Base-by-base conservation (phyloP, 2,329 filamentous ascomycete species). In the Gnomoniopsis smithogilvyi region DNA sequence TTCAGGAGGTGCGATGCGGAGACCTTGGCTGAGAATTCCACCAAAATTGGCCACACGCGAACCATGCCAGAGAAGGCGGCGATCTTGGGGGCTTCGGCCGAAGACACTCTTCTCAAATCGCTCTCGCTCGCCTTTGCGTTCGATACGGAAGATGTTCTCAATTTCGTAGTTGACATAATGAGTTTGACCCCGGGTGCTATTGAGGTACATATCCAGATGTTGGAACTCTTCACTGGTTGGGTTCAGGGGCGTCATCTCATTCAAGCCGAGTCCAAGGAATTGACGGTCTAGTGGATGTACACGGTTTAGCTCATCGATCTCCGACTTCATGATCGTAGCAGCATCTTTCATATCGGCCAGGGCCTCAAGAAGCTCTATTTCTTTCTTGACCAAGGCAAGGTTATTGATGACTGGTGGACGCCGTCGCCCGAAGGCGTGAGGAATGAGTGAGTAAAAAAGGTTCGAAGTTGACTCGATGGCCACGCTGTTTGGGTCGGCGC, bases 1-100 rank as follows among this genome's bases (percentile, higher is more conserved):
- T 71, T 96, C 88, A 0, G 89, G 88, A 0, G 92, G 92, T 7
- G 92, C 92, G 64, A 96, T 96, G n/a, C 91, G 89, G 7, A 96
- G 82, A 64, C 92, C 92, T 72, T 96, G 91, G 59, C 86, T 89
- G 46, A 96, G 83, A 60, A 96, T 96, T 68, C 92, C 92, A 68
- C 89, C 91, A 64, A 88, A 96, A 71, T 96, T 96, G 54, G 90
- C 95, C 34, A 81, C 83, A 36, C 91, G 86, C 17, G 90, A 93
- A 17, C 92, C 92, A 69, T 96, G 92, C 92, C 92, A 96, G 2
- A 96, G 80, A 1, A 96, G 84, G 19, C 90, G 85, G 24, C 89
- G 84, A 69, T 95, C 84, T 51, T 80, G 75, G 11, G 79, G 69
- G 51, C 80, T 67, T 2, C 76, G 79, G 22, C 82, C 72, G 61